Base-by-base conservation (phyloP, 441 rosid genomes). In the Adansonia madagascariensis region DNA sequence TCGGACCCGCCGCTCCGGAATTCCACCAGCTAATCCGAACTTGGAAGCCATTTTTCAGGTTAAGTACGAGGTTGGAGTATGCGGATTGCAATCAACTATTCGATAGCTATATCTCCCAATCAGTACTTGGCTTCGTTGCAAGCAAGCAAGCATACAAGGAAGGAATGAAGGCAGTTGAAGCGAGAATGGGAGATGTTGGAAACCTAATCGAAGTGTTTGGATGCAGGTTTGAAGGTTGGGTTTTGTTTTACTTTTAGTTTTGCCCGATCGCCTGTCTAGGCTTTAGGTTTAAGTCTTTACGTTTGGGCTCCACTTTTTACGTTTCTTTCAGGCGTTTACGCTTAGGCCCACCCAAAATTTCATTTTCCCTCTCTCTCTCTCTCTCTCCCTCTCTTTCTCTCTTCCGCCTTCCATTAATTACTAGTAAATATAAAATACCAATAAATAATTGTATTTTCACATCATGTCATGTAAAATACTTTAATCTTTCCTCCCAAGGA, bases 1-100 rank as follows among this genome's bases (percentile, higher is more conserved):
- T 20, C 99, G 93, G 60, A 97, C 95, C 47, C 98, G 92, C 18
- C 99, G 96, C 93, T 96, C 99, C 89, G 99, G 99, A 47, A 96
- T 90, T 61, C 99, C 98, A 27, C 98, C 98, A 22, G 98, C 97
- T 47, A 91, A 82, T 1, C 98, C 98, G 80, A 92, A 89, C 85
- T 93, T 97, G 47, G 99, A 94, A 24, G 99, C 89, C 99, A 97
- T 96, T 53, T 18, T 10, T 31, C 11, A 24, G 75, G 67, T 44
- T 27, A 49, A 44, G 6, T 46, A 0, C 6, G 55, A 39, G 10
- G 50, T 65, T 65, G 10, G 69, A 39, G 49, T n/a, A 20, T 64
- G 3, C 2, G 55, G 47, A 44, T 14, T 22, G 14, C 6, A 10
- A 44, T 20, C 57, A 47, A 12, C 10, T 43, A 52, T 17, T 64